These are phyloP conservation scores for Metschnikowia corniflorae DNA, from an alignment of 805 yeast genomes.

Conservation along the genomic window DNA sequence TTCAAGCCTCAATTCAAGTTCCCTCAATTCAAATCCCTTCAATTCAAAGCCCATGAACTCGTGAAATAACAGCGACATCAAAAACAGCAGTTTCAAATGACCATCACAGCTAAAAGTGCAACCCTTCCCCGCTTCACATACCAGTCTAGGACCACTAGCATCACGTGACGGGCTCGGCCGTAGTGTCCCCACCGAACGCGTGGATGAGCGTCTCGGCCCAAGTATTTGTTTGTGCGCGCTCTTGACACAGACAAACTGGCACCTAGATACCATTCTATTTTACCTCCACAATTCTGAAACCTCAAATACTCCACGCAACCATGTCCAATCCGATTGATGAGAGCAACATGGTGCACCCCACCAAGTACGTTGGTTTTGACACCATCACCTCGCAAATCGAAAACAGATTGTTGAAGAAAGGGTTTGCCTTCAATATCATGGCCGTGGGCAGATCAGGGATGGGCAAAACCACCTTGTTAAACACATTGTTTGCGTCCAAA, in stretches of 20 bases:
- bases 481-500: conserved; percentile 84
- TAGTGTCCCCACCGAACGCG: conserved; percentile 9
- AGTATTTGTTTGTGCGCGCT: background rate
- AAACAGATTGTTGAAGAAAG: conserved; percentile 83
- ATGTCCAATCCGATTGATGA: conserved; percentile 21
- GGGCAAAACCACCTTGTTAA: conserved; percentile 89
- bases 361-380: conserved; percentile 90
- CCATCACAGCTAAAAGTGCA: too few relatives aligned
- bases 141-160: too few relatives aligned
- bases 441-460: conserved; percentile 88
- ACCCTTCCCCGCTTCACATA: too few relatives aligned
- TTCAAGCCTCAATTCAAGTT: too few relatives aligned
- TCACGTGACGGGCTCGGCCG: background rate
- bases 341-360: conserved; percentile 48
- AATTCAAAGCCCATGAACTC: too few relatives aligned
- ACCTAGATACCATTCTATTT: background rate
- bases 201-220: background rate
- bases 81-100: too few relatives aligned
- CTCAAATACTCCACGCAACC: background rate
- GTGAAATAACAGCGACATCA: too few relatives aligned
- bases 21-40: too few relatives aligned
- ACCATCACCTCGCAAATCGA: conserved; percentile 95
- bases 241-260: too few relatives aligned
- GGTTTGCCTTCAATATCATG: conserved; percentile 92
- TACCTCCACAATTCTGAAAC: background rate